Evolutionary conservation across 345 rosid genomes (phyloP), one percentile per base, ranked within the genome.

Genomic region (Aethionema arabicum): DNA sequence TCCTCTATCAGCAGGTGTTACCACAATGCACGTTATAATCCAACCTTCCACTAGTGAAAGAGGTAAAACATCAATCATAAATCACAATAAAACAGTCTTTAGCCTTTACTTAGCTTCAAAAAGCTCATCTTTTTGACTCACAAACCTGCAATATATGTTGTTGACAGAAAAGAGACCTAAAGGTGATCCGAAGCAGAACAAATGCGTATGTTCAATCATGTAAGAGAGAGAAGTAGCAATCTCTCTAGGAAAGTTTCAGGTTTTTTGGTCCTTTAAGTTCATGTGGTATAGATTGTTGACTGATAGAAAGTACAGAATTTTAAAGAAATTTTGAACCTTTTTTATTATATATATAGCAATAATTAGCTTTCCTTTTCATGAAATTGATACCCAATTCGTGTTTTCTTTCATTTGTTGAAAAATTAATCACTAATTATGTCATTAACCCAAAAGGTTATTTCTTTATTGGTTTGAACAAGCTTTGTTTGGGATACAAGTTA

Each of bases 11-110:
- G 95, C 90, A 29, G 88, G 91, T 42, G 88, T 93, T 56, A 93
- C 95, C 67, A 93, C 99, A 32, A 93, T 93, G 97, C 99, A 93
- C 15, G 97, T 93, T 29, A 80, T 93, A 69, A 86, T 93, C 77
- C 97, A 93, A 72, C 90, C 90, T 38, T 85, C 89, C 11, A 41
- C 87, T 5, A 4, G 43, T 8, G 97, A 84, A 14, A 93, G 83
- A 81, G 99, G 99, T 91, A 77, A 52, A 10, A 59, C 29, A 2
- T 35, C 46, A 32, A 46, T 61, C 37, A 12, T 6, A 9, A 9
- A 35, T 5, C 6, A 40, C 52, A 40, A 5, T 59, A 42, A 14
- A 38, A 66, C 36, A 56, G 56, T 59, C 61, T 39, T 9, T 11
- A 30, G 46, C 33, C 44, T 52, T 48, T 49, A 49, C 10, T 21